Evolutionary conservation across 2,329 filamentous ascomycete genomes (phyloP), one percentile per base, ranked within the genome.

Genomic region (Hymenoscyphus infarciens): DNA sequence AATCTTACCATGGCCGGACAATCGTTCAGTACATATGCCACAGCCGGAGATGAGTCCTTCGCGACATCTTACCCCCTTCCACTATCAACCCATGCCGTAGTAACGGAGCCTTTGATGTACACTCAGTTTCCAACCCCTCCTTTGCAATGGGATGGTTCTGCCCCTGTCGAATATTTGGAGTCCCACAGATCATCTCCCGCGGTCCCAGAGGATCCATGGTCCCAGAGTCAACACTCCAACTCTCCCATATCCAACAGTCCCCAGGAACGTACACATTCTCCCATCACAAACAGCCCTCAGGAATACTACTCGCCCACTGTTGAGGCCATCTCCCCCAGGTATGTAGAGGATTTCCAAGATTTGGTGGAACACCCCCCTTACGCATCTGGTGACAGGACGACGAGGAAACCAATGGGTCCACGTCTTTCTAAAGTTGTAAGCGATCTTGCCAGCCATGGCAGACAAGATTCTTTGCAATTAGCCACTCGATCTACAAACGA

Each of bases 301-400:
- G 66, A 71, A n/a, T 70, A 71, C 64, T 70, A 71, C 64, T 71
- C 70, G 13, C 69, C 71, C 56, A 69, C 59, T 63, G 55, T 71
- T 45, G 70, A 70, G 67, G 64, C 63, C 57, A 54, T 68, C 54
- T 74, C 72, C 57, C 72, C 72, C n/a, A 72, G 66, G 68, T 74
- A 72, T 67, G 68, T 71, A 62, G 63, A 68, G 64, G 69, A 73
- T 55, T 64, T 57, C 66, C 63, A 64, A 66, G 67, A 71, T 64
- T 65, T 70, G 61, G 61, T 70, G 67, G 68, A 71, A 62, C 62
- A 66, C 56, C 64, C 68, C 64, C 67, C 69, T 72, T 71, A 72
- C 67, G 64, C 66, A 57, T 66, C 62, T 66, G 66, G 64, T 66
- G 68, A 71, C 60, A 72, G 69, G 64, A 61, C 66, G 39, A 66